Evolutionary conservation across 2,329 filamentous ascomycete genomes (phyloP).

Genomic region (Epichloe brachyelytri): DNA sequence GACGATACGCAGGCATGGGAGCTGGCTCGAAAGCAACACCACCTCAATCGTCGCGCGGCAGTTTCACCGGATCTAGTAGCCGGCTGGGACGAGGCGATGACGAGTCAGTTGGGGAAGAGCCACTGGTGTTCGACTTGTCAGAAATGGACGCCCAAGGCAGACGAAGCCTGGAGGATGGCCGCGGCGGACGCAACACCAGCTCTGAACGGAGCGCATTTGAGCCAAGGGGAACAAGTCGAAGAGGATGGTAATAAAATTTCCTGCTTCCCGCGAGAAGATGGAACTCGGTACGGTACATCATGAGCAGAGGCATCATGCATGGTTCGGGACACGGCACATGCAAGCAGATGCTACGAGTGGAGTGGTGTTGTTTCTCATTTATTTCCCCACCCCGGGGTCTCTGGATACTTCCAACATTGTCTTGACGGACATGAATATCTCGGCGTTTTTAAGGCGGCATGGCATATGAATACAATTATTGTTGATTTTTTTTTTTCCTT

Average conservation of each 20-base stretch:
- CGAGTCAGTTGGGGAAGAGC: slow-evolving; percentile 50
- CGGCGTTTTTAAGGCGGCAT: background rate
- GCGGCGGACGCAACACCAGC: slow-evolving; percentile 26
- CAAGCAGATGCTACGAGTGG: background rate
- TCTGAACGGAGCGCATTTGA: slow-evolving; percentile 28
- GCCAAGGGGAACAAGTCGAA: slow-evolving; percentile 20
- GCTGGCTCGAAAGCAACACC: slow-evolving; percentile 25
- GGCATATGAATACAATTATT: background rate
- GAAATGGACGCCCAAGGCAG: slow-evolving; percentile 50
- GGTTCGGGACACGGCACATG: background rate
- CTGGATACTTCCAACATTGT: background rate
- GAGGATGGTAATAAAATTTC: slow-evolving; percentile 21
- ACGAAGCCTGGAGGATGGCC: slow-evolving; percentile 44
- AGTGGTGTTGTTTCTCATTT: background rate
- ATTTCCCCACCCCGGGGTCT: background rate
- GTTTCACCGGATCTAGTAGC: slow-evolving; percentile 28
- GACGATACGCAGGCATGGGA: slow-evolving; percentile 32
- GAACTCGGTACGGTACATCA: background rate
- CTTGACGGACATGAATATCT: background rate
- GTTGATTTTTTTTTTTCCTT: background rate
- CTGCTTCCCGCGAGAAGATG: background rate
- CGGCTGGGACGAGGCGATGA: slow-evolving; percentile 29
- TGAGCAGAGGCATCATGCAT: slow-evolving; percentile 1
- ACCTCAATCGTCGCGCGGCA: slow-evolving; percentile 32
- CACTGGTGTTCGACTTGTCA: slow-evolving; percentile 59